phyloP scores from a whole-genome alignment of 805 yeast genomes.

The Saccharomyces cerevisiae region DNA sequence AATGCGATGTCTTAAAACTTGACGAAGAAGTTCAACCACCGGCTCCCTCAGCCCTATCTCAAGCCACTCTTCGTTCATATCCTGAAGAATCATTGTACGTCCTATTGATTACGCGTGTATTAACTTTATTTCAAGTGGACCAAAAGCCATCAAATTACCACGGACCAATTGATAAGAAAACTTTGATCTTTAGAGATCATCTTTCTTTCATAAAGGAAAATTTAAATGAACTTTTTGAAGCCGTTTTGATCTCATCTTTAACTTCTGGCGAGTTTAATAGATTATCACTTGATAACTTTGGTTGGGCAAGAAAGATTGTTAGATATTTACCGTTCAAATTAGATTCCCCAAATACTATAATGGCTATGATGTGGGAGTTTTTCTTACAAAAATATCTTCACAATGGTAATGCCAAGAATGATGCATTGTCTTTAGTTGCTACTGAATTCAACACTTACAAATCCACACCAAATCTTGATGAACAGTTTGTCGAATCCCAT shows the following conservation, averaged over 20 bases:
- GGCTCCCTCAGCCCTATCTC: constrained; percentile 27
- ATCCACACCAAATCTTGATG: constrained; percentile 23
- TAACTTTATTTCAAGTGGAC: constrained; percentile 38
- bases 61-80: constrained; percentile 34
- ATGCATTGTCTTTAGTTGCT: constrained; percentile 24
- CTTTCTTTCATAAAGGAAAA: constrained; percentile 43
- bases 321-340: constrained; percentile 52
- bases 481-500: constrained; percentile 21
- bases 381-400: constrained; percentile 30
- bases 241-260: constrained; percentile 42
- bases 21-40: constrained; percentile 29
- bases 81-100: constrained; percentile 34
- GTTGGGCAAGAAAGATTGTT: constrained; percentile 52
- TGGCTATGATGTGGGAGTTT: constrained; percentile 38
- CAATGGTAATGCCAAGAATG: constrained; percentile 27
- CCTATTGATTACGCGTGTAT: constrained; percentile 40
- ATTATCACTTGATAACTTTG: constrained; percentile 34
- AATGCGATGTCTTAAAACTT: constrained; percentile 35
- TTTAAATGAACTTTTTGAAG: constrained; percentile 48
- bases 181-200: constrained; percentile 60
- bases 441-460: constrained; percentile 25
- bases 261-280: constrained; percentile 55
- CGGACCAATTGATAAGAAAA: constrained; percentile 63
- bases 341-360: constrained; percentile 49
- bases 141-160: constrained; percentile 49